Conservation (phyloP, 306 rosid genomes). For the Prunus persica region DNA sequence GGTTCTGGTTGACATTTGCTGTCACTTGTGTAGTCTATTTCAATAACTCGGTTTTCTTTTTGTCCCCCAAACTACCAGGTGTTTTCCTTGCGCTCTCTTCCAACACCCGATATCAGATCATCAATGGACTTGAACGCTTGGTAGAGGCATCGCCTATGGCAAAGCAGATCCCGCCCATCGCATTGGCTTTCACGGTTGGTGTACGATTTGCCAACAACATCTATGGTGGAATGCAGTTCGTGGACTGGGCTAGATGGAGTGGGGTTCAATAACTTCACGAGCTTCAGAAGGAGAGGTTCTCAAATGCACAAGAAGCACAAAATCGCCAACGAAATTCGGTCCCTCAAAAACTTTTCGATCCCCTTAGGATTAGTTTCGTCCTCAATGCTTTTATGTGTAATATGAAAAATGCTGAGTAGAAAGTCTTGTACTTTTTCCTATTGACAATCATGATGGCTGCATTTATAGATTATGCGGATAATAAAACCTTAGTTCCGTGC, state of each 20-base stretch:
- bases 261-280: constrained; percentile 62
- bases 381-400: not conserved
- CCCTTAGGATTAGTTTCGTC: not conserved
- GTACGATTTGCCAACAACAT: constrained; percentile 84
- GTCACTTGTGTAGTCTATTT: not conserved
- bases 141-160: constrained; percentile 81
- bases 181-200: constrained; percentile 82
- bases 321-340: not conserved
- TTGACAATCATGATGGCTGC: not conserved
- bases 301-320: not conserved
- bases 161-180: constrained; percentile 73
- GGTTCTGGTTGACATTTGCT: not conserved
- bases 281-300: not conserved
- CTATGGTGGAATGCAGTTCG: constrained; percentile 92
- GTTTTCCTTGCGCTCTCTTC: constrained; percentile 91
- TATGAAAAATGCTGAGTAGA: not conserved
- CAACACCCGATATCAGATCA: constrained; percentile 81
- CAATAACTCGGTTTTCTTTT: not conserved
- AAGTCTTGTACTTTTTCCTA: not conserved
- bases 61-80: constrained; percentile 47
- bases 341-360: not conserved
- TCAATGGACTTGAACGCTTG: constrained; percentile 72
- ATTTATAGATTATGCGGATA: not conserved
- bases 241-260: constrained; percentile 93
- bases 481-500: not conserved